Conservation (phyloP, 192 early-diverging fungal species). For the Paraglomus brasilianum region DNA sequence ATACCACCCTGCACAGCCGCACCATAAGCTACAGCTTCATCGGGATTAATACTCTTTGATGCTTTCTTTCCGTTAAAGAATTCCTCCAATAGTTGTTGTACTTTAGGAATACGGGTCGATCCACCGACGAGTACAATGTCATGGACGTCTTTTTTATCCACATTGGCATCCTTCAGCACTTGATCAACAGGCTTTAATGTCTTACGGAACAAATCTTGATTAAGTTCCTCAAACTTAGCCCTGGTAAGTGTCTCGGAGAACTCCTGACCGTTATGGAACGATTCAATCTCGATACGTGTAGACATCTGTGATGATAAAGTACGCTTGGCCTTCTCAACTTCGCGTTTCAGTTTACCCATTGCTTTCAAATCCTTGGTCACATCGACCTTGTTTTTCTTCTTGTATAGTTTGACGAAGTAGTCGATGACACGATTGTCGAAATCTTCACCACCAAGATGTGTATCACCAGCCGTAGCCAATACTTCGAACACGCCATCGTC, state of each 20-base stretch:
- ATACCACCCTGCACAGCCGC: constrained; percentile 96
- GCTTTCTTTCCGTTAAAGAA: constrained; percentile 98
- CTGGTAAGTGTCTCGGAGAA: constrained; percentile 93
- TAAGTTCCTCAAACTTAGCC: constrained; percentile 96
- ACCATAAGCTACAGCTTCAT: constrained; percentile 98
- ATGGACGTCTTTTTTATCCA: constrained; percentile 84
- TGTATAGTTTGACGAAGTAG: constrained; percentile 90
- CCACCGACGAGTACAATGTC: constrained; percentile 98
- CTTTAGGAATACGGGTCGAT: constrained; percentile 98
- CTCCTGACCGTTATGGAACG: constrained; percentile 83
- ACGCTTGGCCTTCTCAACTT: constrained; percentile 97
- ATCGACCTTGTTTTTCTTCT: constrained; percentile 88
- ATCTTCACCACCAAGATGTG: constrained; percentile 97
- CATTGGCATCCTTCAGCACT: constrained; percentile 86
- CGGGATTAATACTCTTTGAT: constrained; percentile 95
- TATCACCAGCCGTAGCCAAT: constrained; percentile 93
- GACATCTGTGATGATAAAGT: constrained; percentile 91
- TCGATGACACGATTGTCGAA: constrained; percentile 95
- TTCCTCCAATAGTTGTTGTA: constrained; percentile 87
- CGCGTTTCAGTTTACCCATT: constrained; percentile 92
- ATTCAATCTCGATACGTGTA: constrained; percentile 90
- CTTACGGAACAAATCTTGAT: constrained; percentile 89
- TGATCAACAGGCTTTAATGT: constrained; percentile 93
- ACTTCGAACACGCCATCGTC: constrained; percentile 97
- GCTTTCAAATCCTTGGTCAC: constrained; percentile 81